phyloP scores from a whole-genome alignment of 2,329 filamentous ascomycete species.

The Arachnomyces sp. region DNA sequence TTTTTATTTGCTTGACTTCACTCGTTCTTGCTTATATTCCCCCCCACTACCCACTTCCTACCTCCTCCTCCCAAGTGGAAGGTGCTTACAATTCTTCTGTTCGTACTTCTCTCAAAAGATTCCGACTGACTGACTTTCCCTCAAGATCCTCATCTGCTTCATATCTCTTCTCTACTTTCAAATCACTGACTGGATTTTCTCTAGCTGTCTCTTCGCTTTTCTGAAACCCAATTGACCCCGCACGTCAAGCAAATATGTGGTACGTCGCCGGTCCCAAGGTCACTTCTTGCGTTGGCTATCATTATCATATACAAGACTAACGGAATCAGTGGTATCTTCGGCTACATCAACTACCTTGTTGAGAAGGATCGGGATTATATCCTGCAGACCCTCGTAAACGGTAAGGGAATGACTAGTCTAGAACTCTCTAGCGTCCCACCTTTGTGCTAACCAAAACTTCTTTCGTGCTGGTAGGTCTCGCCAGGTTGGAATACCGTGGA shows the following conservation, averaged over 20 bases:
- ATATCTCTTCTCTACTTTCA: no score
- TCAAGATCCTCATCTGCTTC: no score
- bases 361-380: slow-evolving; percentile 98
- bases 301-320: background rate
- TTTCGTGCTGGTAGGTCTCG: slow-evolving; percentile 60
- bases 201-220: background rate
- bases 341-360: slow-evolving; percentile 98
- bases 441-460: no score
- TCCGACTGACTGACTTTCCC: no score
- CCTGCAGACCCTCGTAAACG: slow-evolving; percentile 91
- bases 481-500: slow-evolving; percentile 94
- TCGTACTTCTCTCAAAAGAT: no score
- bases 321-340: slow-evolving; percentile 82
- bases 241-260: slow-evolving; percentile 9
- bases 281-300: background rate
- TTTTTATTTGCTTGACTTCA: no score
- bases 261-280: background rate
- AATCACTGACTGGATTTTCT: no score
- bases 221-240: background rate
- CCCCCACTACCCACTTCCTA: no score
- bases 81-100: no score
- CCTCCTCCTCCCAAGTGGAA: no score
- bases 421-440: background rate
- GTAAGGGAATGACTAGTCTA: slow-evolving; percentile 44
- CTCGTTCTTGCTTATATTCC: no score